A percentile compares a stretch with the other conserved stretches of the same genome.
Conservation (phyloP, 495 filamentous ascomycete genomes). For the Parmelia sp. region DNA sequence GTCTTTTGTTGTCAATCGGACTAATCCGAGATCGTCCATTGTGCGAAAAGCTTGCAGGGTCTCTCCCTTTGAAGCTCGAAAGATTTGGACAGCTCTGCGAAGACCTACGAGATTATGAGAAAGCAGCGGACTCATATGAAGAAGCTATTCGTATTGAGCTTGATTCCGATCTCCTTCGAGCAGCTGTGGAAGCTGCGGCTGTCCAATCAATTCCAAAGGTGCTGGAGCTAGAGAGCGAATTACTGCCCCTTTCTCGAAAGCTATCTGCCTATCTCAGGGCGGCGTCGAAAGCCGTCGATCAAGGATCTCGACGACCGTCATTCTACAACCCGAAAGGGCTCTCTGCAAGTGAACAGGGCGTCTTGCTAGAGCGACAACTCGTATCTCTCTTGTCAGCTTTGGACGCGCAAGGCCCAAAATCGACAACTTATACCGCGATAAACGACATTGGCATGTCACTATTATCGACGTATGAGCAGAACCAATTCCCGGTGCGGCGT, state of each 20-base stretch:
- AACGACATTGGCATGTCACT: constrained; percentile 34
- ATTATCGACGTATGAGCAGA: constrained; percentile 37
- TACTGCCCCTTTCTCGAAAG: constrained; percentile 39
- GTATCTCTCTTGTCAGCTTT: constrained; percentile 27
- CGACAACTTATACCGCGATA: neutral
- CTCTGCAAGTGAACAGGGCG: constrained; percentile 33
- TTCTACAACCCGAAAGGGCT: constrained; percentile 43
- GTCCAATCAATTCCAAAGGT: constrained; percentile 25
- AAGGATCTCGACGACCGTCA: constrained; percentile 7
- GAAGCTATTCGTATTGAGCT: constrained; percentile 45
- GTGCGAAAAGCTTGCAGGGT: constrained; percentile 41
- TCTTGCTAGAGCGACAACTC: constrained; percentile 55
- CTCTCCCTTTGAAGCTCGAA: constrained; percentile 50
- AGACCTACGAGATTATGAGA: constrained; percentile 32
- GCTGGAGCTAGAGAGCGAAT: constrained; percentile 24
- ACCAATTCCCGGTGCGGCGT: constrained; percentile 41
- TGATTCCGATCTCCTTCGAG: constrained; percentile 37
- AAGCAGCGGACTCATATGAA: constrained; percentile 38
- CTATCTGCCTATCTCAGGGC: constrained; percentile 43
- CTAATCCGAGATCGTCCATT: constrained; percentile 37
- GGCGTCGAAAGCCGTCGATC: constrained; percentile 26
- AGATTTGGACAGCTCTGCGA: constrained; percentile 44
- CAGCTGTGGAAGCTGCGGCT: constrained; percentile 29
- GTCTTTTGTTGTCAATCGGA: constrained; percentile 46
- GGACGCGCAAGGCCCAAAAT: neutral